Percentiles rank a stretch among this genome's conserved stretches.
Evolutionary conservation across 371 early-diverging fungal species (phyloP).

Genomic region (Mucor velutinosus): DNA sequence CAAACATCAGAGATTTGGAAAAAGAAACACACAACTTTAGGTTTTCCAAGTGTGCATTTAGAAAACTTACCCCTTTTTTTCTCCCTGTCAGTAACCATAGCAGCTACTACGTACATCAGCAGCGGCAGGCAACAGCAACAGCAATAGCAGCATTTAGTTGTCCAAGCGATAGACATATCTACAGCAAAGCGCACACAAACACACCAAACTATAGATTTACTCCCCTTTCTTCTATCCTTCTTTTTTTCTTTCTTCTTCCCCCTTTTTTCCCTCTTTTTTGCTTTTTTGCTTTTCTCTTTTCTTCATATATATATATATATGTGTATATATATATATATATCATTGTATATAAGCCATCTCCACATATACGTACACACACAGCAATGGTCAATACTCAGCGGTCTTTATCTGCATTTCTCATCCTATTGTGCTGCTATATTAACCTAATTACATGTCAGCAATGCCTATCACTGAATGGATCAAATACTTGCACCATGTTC

Average conservation of each 20-base stretch:
- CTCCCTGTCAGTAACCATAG: conserved; percentile 1
- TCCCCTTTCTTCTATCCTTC: not conserved
- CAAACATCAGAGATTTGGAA: not conserved
- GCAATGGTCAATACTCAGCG: not conserved
- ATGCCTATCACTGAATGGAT: conserved; percentile 20
- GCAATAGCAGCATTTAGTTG: not conserved
- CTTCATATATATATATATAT: not conserved
- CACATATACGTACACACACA: not conserved
- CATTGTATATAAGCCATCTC: not conserved
- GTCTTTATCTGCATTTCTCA: not conserved
- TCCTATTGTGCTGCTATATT: not conserved
- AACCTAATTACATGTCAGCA: conserved; percentile 10
- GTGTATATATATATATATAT: not conserved
- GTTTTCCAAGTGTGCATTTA: not conserved
- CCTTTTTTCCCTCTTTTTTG: not conserved
- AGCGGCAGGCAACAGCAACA: not conserved
- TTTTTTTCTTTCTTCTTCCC: not conserved
- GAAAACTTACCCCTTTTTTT: conserved; percentile 1
- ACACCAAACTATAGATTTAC: not conserved
- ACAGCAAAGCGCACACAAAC: not conserved
- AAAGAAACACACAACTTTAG: not conserved
- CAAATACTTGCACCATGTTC: conserved; percentile 19
- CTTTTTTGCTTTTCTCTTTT: not conserved
- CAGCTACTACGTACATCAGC: not conserved
- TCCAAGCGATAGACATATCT: not conserved